These are phyloP conservation scores for Nemania serpens DNA, from an alignment of 2,329 filamentous ascomycete species.

Conservation along the genomic window DNA sequence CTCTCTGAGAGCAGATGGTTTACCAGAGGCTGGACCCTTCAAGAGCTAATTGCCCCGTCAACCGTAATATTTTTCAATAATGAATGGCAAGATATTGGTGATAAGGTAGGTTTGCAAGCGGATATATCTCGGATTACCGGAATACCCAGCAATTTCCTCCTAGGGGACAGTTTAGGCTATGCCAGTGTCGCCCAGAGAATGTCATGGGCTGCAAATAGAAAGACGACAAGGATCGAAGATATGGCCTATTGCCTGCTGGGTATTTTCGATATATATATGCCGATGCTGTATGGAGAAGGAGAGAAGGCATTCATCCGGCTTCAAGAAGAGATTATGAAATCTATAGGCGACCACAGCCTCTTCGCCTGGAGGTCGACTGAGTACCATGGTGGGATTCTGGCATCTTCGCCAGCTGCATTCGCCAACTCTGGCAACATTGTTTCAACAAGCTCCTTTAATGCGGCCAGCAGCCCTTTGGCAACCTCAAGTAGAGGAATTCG, in stretches of 20 bases:
- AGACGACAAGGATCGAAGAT: background rate
- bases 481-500: background rate
- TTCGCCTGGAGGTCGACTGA: background rate
- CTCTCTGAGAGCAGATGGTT: background rate
- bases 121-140: background rate
- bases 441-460: background rate
- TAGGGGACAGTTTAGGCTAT: background rate
- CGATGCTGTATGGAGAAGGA: conserved; percentile 4
- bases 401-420: background rate
- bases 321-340: conserved; percentile 2
- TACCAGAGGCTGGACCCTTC: background rate
- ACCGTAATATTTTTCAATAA: background rate
- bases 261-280: background rate
- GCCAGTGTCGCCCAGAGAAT: background rate
- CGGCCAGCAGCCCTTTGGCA: background rate
- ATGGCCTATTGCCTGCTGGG: conserved; percentile 7
- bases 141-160: background rate
- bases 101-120: background rate
- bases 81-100: background rate
- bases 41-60: background rate
- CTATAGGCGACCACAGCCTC: background rate
- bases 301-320: background rate
- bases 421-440: background rate
- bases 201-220: background rate
- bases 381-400: background rate